Evolutionary conservation across 257 asterid species (phyloP).

Genomic region (Solanum rostratum): DNA sequence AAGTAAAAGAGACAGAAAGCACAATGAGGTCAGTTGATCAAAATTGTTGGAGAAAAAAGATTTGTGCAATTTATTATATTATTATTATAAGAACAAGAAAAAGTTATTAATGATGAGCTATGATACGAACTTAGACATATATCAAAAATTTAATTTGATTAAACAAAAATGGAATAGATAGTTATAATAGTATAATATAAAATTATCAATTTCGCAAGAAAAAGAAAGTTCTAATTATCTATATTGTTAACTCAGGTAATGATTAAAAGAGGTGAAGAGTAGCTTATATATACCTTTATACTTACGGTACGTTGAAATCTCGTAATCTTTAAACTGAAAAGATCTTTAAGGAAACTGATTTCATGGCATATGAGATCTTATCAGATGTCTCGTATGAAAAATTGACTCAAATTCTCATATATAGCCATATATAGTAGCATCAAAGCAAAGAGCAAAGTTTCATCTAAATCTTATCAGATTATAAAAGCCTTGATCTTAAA

Average conservation of each 20-base stretch:
- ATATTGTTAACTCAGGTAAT: not conserved
- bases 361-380: not conserved
- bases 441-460: not conserved
- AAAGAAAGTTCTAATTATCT: not conserved
- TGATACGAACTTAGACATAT: not conserved
- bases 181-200: not conserved
- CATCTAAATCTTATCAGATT: too few relatives aligned
- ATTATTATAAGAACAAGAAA: not conserved
- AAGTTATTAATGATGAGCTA: not conserved
- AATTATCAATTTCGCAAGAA: not conserved
- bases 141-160: not conserved
- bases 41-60: not conserved
- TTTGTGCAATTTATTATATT: not conserved
- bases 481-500: too few relatives aligned
- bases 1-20: not conserved
- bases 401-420: not conserved
- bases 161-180: not conserved
- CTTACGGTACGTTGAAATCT: not conserved
- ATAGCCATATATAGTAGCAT: too few relatives aligned
- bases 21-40: not conserved
- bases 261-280: not conserved
- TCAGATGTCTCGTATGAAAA: too few relatives aligned
- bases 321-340: too few relatives aligned
- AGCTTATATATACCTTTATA: not conserved
- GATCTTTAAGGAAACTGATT: too few relatives aligned